Conservation (phyloP, 352 stramenopile genomes). For the Phytopythium mirpurense region DNA sequence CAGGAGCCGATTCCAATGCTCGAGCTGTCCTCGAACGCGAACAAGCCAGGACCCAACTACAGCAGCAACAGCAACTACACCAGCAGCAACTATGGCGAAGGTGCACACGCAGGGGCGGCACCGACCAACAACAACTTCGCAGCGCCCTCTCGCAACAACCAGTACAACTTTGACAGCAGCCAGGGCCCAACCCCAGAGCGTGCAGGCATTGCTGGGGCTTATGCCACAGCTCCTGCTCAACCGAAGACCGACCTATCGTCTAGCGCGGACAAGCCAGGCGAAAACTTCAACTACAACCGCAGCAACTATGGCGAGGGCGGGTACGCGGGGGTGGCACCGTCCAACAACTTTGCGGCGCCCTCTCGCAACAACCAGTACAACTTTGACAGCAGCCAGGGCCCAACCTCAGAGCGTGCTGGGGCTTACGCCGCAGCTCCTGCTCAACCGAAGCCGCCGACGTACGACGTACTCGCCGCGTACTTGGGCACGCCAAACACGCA, state of each 20-base stretch:
- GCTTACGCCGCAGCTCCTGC: constrained; percentile 1
- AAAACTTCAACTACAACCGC: constrained; percentile 1
- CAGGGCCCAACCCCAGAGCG: constrained; percentile 1
- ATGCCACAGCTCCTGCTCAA: background rate
- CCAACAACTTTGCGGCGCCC: background rate
- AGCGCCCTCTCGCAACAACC: constrained; percentile 19
- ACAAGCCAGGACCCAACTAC: constrained; percentile 1
- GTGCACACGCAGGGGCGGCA: background rate
- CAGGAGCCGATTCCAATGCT: constrained; percentile 16
- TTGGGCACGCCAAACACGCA: constrained; percentile 23
- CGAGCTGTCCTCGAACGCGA: constrained; percentile 8
- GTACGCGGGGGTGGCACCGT: background rate
- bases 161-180: constrained; percentile 19
- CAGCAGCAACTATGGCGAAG: constrained; percentile 3
- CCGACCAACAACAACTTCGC: constrained; percentile 1
- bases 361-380: constrained; percentile 32
- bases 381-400: constrained; percentile 7
- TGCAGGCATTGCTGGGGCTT: background rate
- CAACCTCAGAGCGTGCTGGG: background rate
- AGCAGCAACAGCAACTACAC: constrained; percentile 2
- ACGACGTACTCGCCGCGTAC: constrained; percentile 36
- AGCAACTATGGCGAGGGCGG: constrained; percentile 1
- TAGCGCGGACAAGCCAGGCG: constrained; percentile 2
- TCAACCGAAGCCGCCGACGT: constrained; percentile 17
- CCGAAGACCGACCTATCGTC: background rate